Evolutionary conservation across 1,284 basidiomycete genomes (phyloP), one percentile per base, ranked within the genome.

Genomic region (Irpex sp.): DNA sequence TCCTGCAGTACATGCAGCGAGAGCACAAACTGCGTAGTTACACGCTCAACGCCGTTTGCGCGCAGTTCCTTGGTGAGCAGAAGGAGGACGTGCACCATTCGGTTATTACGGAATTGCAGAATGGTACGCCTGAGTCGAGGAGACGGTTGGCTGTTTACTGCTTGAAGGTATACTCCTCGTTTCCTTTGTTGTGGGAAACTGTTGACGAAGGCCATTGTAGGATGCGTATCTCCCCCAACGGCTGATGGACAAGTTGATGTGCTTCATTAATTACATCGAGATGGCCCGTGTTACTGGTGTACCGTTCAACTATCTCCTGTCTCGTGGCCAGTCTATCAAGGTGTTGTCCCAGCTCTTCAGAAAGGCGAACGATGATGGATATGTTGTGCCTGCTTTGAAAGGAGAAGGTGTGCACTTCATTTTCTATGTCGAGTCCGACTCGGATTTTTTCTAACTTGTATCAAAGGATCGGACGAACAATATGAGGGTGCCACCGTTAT

Each of bases 401-500:
- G 83, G 86, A 54, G 95, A 97, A 82, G 94, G 93, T 86, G 63
- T 54, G 74, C 58, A 51, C 26, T 31, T 31, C 31, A 31, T 31
- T 31, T 31, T 5, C 31, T 4, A 31, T 46, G 43, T 4, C 5
- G 8, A n/a, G 39, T 43, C 39, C n/a, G 1, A n/a, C 39, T 1
- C 1, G 39, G 39, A 2, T 50, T 9, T 8, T n/a, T 1, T n/a
- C 15, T n/a, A 9, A n/a, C 47, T n/a, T 50, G 47, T 50, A 7
- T 63, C 35, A 60, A 53, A 93, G 92, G 94, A 9, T 81, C 87
- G 1, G 95, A 98, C 67, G 95, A 98, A 68, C 93, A 95, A 71
- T 98, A 98, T 70, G 95, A 98, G 78, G 95, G 95, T 68, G 96
- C 96, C 1, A 98, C 94, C 9, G 95, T 98, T 71, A 97, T 98